These are phyloP conservation scores for Phytophthora brassicae DNA, from an alignment of 352 stramenopile genomes.

Conservation along the genomic window DNA sequence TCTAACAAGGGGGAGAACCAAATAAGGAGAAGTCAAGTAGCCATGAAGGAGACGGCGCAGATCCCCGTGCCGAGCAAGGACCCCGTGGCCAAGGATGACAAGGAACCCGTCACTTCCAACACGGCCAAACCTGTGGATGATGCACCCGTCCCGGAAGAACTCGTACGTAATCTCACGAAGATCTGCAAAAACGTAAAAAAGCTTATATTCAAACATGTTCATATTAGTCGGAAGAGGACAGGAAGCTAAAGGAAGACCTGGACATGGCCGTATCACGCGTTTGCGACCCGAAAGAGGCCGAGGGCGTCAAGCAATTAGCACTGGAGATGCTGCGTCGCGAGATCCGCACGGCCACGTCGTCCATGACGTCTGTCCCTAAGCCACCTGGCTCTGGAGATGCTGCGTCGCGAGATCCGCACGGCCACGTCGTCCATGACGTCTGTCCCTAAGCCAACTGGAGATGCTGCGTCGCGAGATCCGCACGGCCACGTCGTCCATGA, in stretches of 20 bases:
- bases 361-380: slow-evolving; percentile 99
- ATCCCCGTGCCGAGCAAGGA: slow-evolving; percentile 66
- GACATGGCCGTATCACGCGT: slow-evolving; percentile 84
- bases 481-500: slow-evolving; percentile 98
- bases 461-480: slow-evolving; percentile 96
- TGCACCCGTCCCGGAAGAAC: slow-evolving; percentile 51
- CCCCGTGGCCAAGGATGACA: slow-evolving; percentile 46
- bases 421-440: slow-evolving; percentile 99
- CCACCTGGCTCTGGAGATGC: no score
- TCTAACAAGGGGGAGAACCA: slow-evolving; percentile 19
- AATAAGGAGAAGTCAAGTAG: slow-evolving; percentile 23
- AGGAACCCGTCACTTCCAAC: slow-evolving; percentile 32
- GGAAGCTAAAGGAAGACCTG: slow-evolving; percentile 93
- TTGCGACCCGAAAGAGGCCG: slow-evolving; percentile 58
- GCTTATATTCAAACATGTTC: no score
- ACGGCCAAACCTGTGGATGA: slow-evolving; percentile 34
- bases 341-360: slow-evolving; percentile 96
- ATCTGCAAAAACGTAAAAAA: no score
- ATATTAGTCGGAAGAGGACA: slow-evolving; percentile 88
- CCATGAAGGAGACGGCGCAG: slow-evolving; percentile 73
- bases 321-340: slow-evolving; percentile 97
- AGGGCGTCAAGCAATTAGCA: slow-evolving; percentile 84
- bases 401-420: slow-evolving; percentile 94
- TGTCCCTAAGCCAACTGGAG: slow-evolving; percentile 99
- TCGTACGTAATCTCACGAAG: slow-evolving; percentile 42